Evolutionary conservation across 495 filamentous ascomycete species (phyloP).

Genomic region (Penicillium manginii): DNA sequence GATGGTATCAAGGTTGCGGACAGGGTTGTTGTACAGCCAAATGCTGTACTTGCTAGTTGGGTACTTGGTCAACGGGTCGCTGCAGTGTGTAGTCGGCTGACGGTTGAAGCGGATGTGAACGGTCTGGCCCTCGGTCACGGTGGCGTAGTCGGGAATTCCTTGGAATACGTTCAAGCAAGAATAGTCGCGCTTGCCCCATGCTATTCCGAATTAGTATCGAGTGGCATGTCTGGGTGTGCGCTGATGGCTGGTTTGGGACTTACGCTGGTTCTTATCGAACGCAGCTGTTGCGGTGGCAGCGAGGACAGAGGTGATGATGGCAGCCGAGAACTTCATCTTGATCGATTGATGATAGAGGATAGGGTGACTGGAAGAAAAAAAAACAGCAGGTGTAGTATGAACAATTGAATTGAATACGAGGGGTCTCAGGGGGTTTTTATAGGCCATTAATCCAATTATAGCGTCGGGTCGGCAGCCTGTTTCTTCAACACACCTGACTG

Average conservation of each 20-base stretch:
- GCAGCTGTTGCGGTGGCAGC: slow-evolving; percentile 32
- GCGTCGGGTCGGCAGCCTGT: neutral
- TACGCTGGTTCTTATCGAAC: slow-evolving; percentile 44
- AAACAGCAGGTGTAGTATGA: neutral
- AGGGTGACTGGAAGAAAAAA: neutral
- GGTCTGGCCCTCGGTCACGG: slow-evolving; percentile 28
- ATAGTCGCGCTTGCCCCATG: slow-evolving; percentile 48
- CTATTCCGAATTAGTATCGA: slow-evolving; percentile 14
- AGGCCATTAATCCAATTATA: neutral
- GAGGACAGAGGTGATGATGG: slow-evolving; percentile 30
- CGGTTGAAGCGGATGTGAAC: slow-evolving; percentile 39
- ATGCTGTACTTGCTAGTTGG: slow-evolving; percentile 31
- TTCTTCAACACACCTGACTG: slow-evolving; percentile 1
- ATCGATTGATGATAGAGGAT: neutral
- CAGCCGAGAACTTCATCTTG: slow-evolving; percentile 40
- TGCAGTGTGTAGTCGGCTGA: slow-evolving; percentile 31
- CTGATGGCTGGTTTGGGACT: slow-evolving; percentile 1
- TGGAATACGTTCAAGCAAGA: slow-evolving; percentile 43
- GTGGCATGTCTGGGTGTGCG: too few relatives aligned
- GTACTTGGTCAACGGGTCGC: slow-evolving; percentile 26
- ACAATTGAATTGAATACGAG: neutral
- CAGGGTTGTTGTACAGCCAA: slow-evolving; percentile 46
- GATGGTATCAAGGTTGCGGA: slow-evolving; percentile 27
- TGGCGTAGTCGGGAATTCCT: slow-evolving; percentile 40
- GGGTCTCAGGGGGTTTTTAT: neutral